These are phyloP conservation scores for Rutstroemia sp. DNA, from an alignment of 2,329 filamentous ascomycete genomes.

Conservation along the genomic window DNA sequence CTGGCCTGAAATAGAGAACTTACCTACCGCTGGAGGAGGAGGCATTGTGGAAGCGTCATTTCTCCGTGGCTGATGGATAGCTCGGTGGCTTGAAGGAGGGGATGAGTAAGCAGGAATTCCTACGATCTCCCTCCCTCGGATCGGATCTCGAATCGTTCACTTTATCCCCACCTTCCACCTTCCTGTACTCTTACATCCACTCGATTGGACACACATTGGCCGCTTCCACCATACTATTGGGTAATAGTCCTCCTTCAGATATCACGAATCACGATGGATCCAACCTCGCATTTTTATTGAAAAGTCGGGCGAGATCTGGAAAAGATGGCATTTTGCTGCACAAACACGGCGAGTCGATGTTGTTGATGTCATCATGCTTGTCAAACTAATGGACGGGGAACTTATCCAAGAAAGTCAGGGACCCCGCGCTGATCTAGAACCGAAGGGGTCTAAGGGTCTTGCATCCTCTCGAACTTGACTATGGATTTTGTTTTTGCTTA, in stretches of 20 bases:
- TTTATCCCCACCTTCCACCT: too few species aligned
- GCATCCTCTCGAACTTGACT: too few species aligned
- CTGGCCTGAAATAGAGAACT: neutral
- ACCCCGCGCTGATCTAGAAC: neutral
- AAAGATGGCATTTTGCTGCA: too few species aligned
- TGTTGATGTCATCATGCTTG: neutral
- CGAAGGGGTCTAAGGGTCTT: too few species aligned
- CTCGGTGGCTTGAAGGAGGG: neutral
- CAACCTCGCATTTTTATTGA: neutral
- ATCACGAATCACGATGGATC: too few species aligned
- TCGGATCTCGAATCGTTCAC: too few species aligned
- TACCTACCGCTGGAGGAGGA: slow-evolving; percentile 28
- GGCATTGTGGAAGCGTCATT: slow-evolving; percentile 24
- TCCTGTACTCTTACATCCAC: too few species aligned
- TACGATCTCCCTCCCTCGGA: neutral
- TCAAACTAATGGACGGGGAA: neutral
- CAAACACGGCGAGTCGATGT: neutral
- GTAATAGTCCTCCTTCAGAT: too few species aligned
- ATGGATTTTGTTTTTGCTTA: too few species aligned
- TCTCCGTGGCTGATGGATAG: neutral
- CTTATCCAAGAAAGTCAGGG: neutral
- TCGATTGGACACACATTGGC: too few species aligned
- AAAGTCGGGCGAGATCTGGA: neutral
- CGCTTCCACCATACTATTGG: too few species aligned
- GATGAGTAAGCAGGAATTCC: neutral